These are phyloP conservation scores for Pinus taeda DNA, from an alignment of 75 land plant genomes.

Conservation along the genomic window DNA sequence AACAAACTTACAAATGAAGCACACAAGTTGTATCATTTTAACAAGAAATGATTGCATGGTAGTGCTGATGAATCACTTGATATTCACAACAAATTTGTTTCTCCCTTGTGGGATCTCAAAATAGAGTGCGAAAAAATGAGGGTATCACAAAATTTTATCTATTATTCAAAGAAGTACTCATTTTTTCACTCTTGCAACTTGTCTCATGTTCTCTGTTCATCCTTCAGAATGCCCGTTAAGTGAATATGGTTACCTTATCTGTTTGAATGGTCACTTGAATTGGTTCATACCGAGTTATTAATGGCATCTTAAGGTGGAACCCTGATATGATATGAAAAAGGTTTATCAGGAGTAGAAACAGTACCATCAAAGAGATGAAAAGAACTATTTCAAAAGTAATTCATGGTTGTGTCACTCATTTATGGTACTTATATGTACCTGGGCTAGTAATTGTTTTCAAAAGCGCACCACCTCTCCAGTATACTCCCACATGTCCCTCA, in stretches of 20 bases:
- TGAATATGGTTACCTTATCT: conserved; percentile 45
- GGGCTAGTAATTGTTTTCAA: conserved; percentile 76
- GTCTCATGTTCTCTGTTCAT: too few species aligned
- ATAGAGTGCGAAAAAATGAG: too few species aligned
- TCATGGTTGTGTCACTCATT: too few species aligned
- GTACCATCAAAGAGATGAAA: not conserved
- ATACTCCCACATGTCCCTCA: conserved; percentile 97
- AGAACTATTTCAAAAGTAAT: not conserved
- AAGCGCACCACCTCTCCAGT: conserved; percentile 97
- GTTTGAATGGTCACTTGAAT: conserved; percentile 96
- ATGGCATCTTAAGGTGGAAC: conserved; percentile 81
- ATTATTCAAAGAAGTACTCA: too few species aligned
- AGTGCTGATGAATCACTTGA: too few species aligned
- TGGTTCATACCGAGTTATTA: conserved; percentile 73
- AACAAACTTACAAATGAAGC: too few species aligned
- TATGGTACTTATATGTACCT: conserved; percentile 33
- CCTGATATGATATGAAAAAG: conserved; percentile 39
- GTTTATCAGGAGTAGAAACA: not conserved
- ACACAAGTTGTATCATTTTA: too few species aligned
- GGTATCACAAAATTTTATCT: too few species aligned
- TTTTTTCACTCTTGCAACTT: too few species aligned
- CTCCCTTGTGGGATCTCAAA: too few species aligned
- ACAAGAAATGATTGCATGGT: too few species aligned
- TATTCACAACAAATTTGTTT: too few species aligned
- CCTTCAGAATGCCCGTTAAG: not conserved